These are phyloP conservation scores for Starmerella tilneyi DNA, from an alignment of 805 yeast species.

Conservation along the genomic window DNA sequence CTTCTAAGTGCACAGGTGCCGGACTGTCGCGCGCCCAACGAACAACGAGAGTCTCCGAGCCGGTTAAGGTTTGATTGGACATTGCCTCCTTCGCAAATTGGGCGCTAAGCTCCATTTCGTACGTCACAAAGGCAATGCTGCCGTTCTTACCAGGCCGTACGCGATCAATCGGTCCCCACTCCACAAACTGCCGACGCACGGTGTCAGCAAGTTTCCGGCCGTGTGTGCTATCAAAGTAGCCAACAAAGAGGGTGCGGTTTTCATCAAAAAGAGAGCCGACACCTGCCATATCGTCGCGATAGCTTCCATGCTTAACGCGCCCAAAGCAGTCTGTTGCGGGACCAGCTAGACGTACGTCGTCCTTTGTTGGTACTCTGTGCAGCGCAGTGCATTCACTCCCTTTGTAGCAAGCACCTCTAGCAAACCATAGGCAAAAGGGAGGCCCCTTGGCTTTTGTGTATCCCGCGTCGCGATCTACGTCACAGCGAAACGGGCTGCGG, in stretches of 20 bases:
- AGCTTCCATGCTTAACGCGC: conserved; percentile 69
- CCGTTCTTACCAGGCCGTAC: conserved; percentile 51
- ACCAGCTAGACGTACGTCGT: conserved; percentile 42
- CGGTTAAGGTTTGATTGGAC: conserved; percentile 67
- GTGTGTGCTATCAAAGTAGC: conserved; percentile 34
- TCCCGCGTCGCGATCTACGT: conserved; percentile 58
- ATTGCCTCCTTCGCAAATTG: conserved; percentile 95
- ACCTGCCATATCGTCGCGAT: conserved; percentile 90
- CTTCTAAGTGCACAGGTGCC: too few species aligned
- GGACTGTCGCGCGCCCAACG: conserved; percentile 68
- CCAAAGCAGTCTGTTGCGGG: conserved; percentile 84
- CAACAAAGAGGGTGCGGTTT: conserved; percentile 72
- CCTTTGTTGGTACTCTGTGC: conserved; percentile 60
- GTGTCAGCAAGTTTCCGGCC: conserved; percentile 34
- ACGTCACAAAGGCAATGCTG: conserved; percentile 72
- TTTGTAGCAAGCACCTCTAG: conserved; percentile 74
- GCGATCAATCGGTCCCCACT: conserved; percentile 66
- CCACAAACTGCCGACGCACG: conserved; percentile 45
- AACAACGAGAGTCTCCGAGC: conserved; percentile 54
- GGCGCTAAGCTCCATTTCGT: conserved; percentile 56
- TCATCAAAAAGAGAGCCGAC: conserved; percentile 64
- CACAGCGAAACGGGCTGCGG: conserved; percentile 48
- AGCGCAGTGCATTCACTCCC: conserved; percentile 68
- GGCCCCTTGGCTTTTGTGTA: conserved; percentile 44
- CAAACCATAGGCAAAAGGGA: conserved; percentile 71